phyloP scores from a whole-genome alignment of 2,329 filamentous ascomycete species.

The Colletotrichum ledebouriae region DNA sequence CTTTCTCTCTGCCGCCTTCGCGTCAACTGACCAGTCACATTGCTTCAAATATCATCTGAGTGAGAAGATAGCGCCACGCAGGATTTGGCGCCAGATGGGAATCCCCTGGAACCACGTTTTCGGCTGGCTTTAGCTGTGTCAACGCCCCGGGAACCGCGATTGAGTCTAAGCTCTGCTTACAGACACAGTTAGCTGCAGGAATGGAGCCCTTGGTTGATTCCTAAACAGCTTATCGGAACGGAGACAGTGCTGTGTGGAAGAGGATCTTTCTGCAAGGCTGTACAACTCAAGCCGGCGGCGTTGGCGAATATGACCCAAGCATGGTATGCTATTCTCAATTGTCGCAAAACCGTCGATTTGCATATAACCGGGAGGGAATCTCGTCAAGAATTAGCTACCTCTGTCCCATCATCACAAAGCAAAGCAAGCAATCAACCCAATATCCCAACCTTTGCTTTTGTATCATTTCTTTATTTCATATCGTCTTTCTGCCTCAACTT shows the following conservation, averaged over 20 bases:
- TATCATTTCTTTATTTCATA: constrained; percentile 23
- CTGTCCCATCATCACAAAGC: constrained; percentile 25
- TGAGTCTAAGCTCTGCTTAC: not conserved
- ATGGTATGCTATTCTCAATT: not conserved
- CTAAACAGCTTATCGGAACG: not conserved
- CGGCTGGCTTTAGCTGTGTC: not conserved
- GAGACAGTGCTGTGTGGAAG: constrained; percentile 13
- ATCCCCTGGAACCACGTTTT: not conserved
- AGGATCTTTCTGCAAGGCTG: constrained; percentile 33
- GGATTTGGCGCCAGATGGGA: constrained; percentile 8
- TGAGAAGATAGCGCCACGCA: constrained; percentile 18
- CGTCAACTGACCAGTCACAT: constrained; percentile 30
- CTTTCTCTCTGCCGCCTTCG: constrained; percentile 15
- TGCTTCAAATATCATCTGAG: not conserved
- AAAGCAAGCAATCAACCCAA: not conserved
- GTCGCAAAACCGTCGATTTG: not conserved
- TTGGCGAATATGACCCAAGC: constrained; percentile 2
- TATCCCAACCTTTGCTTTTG: constrained; percentile 18
- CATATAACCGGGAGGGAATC: constrained; percentile 4
- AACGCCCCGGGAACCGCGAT: not conserved
- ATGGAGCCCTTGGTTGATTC: not conserved
- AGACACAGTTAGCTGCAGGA: not conserved
- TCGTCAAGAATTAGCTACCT: not conserved
- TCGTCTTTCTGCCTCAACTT: constrained; percentile 11
- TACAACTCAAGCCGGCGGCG: constrained; percentile 7